Conservation (phyloP, 164 flowering plant species). For the Litsea cubeba region DNA sequence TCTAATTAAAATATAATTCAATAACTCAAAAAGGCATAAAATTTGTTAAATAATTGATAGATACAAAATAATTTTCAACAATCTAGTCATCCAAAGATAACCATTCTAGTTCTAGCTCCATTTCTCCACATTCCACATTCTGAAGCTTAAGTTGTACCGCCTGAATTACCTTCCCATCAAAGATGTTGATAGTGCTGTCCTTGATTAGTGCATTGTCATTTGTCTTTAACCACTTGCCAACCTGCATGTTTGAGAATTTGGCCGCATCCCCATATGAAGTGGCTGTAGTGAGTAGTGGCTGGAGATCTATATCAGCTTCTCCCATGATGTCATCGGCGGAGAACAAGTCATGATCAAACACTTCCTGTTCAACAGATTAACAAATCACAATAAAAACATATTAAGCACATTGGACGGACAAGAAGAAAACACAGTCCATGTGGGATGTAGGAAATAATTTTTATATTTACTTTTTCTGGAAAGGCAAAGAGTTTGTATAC, state of each 20-base stretch:
- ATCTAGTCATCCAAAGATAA: constrained; percentile 66
- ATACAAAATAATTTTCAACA: too few species aligned
- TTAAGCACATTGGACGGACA: neutral
- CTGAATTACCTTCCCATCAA: constrained; percentile 81
- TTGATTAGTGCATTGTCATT: constrained; percentile 70
- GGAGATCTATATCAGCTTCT: constrained; percentile 92
- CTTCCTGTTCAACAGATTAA: constrained; percentile 26
- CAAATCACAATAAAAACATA: neutral
- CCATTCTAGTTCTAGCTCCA: constrained; percentile 83
- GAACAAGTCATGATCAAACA: constrained; percentile 82
- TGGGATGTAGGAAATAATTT: neutral
- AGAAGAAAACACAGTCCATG: too few species aligned
- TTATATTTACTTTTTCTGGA: neutral
- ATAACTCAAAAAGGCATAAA: neutral
- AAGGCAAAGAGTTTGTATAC: too few species aligned
- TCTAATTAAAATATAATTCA: neutral
- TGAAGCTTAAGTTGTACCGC: constrained; percentile 72
- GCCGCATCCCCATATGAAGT: constrained; percentile 74
- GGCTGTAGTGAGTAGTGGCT: constrained; percentile 85
- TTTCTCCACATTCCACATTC: constrained; percentile 85
- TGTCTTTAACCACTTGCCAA: constrained; percentile 95
- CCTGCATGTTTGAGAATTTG: constrained; percentile 85
- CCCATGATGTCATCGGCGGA: constrained; percentile 99
- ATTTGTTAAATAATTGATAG: neutral
- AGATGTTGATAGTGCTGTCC: constrained; percentile 79